Base-by-base conservation (phyloP, 1,284 basidiomycete genomes). In the Marasmius oreades region DNA sequence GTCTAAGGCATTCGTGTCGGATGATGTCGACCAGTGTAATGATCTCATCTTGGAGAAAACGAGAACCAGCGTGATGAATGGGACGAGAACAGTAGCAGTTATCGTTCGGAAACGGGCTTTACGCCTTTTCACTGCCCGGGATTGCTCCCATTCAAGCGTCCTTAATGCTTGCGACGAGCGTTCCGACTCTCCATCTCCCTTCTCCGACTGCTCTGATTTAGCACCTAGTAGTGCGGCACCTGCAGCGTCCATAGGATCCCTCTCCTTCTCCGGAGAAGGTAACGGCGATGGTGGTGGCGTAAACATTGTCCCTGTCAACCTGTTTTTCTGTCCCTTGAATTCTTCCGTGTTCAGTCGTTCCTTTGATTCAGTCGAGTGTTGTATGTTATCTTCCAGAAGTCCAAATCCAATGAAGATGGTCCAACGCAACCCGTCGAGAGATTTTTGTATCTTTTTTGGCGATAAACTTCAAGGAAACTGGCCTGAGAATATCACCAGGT, bases 31-130 rank as follows among this genome's bases (percentile, higher is more conserved):
- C 39, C 39, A n/a, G 14, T 18, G n/a, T 7, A 42, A n/a, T 14
- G 39, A 16, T 8, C 20, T 42, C 11, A 42, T 14, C 20, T 20
- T 42, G 39, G n/a, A 42, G 16, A 42, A 42, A n/a, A 42, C 7
- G 26, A 50, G 11, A 11, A 8, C 14, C 10, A 50, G 24, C 3
- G 31, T 26, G 18, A 50, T 50, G 26, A 33, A n/a, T 7, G 47
- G 47, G 31, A 50, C 33, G 31, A 50, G 5, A 16, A 50, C 10
- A 7, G 39, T 42, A 16, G 47, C 47, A 20, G 26, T 50, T 6
- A 50, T 26, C n/a, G 47, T 50, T n/a, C 37, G 62, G 39, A 18
- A 61, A 47, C 55, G 61, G 51, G 53, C 42, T 22, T 26, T 61
- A 10, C 28, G 48, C 33, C 28, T 23, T 20, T 33, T 39, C 2